Evolutionary conservation across 139 green algal genomes (phyloP), one percentile per base, ranked within the genome.

Genomic region (Tetradesmus obliquus): DNA sequence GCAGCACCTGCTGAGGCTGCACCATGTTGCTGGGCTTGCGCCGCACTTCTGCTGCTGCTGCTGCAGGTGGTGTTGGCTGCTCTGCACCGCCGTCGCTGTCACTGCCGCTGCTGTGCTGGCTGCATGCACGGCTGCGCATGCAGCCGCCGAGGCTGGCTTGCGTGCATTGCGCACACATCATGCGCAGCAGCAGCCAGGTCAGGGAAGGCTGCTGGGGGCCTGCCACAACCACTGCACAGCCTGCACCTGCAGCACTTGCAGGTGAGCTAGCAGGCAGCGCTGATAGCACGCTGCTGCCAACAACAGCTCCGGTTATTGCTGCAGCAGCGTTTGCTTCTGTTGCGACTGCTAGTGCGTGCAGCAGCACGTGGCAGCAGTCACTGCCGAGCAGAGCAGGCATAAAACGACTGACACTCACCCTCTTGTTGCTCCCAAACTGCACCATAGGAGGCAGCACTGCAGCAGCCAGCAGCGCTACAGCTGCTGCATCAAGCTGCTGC

Each of bases 401-500:
- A 20, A 89, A 89, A 5, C 32, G 69, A 17, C 84, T 81, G 3
- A 81, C 17, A 53, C 24, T 60, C 3, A 3, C 24, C 10, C 60
- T 32, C 7, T 60, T 45, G 58, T 9, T 80, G 66, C 66, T 89
- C 13, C 84, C 84, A 62, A 53, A 81, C 32, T 62, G 15, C 15
- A 81, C 22, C 55, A 51, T 32, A 2, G 32, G 12, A 19, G 84
- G 84, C 15, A 45, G 13, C 22, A 79, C n/a, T 32, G 84, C 84
- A 79, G 58, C 84, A 10, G 84, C 55, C 24, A 82, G 84, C 62
- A 89, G 62, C 84, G 55, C n/a, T 22, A 81, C 60, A 81, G 84
- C 84, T 81, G 84, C 45, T 8, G 32, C 55, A 32, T 57, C 84
- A 24, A 81, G 32, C 84, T 81, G 60, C 84, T 81, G 57, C 54